Evolutionary conservation across 2,329 filamentous ascomycete genomes (phyloP).

Genomic region (Botryotinia calthae): DNA sequence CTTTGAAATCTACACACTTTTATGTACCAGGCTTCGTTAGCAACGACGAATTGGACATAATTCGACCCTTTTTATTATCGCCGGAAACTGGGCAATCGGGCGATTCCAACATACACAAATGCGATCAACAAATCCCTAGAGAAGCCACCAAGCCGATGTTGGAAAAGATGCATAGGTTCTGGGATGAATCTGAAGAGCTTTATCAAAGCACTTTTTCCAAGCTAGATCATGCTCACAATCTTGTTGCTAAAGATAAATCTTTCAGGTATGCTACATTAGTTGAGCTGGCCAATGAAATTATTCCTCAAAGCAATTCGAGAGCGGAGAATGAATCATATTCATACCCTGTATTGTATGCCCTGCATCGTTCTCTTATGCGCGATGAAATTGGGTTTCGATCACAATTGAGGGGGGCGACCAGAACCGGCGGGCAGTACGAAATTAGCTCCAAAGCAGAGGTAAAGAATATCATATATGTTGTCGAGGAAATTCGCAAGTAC

Average conservation of each 20-base stretch:
- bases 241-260: constrained; percentile 45
- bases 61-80: constrained; percentile 47
- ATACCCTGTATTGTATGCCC: constrained; percentile 60
- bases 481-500: constrained; percentile 46
- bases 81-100: constrained; percentile 39
- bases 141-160: constrained; percentile 46
- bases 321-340: constrained; percentile 42
- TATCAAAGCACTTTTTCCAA: constrained; percentile 47
- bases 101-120: constrained; percentile 39
- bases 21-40: constrained; percentile 47
- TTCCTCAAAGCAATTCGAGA: constrained; percentile 27
- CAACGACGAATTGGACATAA: constrained; percentile 42
- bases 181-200: constrained; percentile 44
- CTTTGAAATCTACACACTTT: constrained; percentile 41
- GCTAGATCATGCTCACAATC: constrained; percentile 49
- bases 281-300: constrained; percentile 47
- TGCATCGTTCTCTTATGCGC: constrained; percentile 61
- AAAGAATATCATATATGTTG: constrained; percentile 45
- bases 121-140: constrained; percentile 45
- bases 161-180: constrained; percentile 44
- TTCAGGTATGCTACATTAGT: constrained; percentile 45
- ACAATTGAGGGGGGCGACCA: constrained; percentile 47
- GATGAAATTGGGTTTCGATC: constrained; percentile 61
- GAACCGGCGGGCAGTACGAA: constrained; percentile 58
- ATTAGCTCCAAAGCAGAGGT: constrained; percentile 58